Evolutionary conservation across 148 eudicot species (phyloP), one percentile per base, ranked within the genome.

Genomic region (Hydrangea macrophylla): DNA sequence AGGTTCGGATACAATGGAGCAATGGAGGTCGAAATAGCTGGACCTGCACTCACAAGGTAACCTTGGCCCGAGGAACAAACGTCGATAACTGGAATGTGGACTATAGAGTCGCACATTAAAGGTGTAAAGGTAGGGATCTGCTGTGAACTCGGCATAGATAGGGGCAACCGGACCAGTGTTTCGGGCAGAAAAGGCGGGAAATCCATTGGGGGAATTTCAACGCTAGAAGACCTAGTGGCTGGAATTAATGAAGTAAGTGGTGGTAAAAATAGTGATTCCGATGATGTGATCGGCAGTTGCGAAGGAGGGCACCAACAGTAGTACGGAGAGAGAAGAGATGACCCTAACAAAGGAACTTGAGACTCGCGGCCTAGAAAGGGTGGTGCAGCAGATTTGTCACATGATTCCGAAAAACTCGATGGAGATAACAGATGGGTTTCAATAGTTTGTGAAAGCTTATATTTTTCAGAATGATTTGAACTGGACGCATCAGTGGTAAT

Each of bases 241-340:
- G 94, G 85, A 55, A 90, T 69, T n/a, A 90, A 80, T 33, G 94
- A 62, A 40, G 98, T 75, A 23, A 93, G 85, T 13, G 95, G 87
- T 23, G 94, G 94, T 35, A 90, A 61, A 27, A 86, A 73, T 9
- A 85, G 73, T 17, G 87, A 71, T 60, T 86, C 88, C 12, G 75
- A 48, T 3, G 73, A 73, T 13, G 87, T 69, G 12, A 84, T 48
- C 0, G 90, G 82, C 27, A 85, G 63, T 58, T 79, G 87, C 9
- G 82, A 48, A 69, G 67, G 98, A 9, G 98, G 98, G 72, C 98
- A 90, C 95, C 95, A 90, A 53, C 96, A 90, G 44, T 94, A 94
- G 60, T 86, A 89, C 20, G 98, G 97, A 58, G 98, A 85, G 56
- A 83, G 70, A 48, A 77, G 70, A 37, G 86, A 64, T 9, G 78